Conservation (phyloP, 441 rosid species). For the Rhodomyrtus psidioides region DNA sequence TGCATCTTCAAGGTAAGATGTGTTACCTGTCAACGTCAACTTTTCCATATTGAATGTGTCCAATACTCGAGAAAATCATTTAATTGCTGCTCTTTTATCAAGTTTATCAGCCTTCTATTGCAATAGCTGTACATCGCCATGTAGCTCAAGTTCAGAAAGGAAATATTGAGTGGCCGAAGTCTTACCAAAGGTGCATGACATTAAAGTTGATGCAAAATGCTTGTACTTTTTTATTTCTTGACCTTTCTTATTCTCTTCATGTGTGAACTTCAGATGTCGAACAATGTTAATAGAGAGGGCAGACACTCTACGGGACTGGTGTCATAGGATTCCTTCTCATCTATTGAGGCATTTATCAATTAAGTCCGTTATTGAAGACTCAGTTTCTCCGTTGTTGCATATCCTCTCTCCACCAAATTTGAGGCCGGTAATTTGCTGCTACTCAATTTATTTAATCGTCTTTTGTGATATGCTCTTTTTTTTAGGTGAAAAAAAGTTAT, state of each 20-base stretch:
- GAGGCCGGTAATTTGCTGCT: constrained; percentile 55
- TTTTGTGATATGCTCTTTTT: constrained; percentile 1
- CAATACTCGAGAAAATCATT: neutral
- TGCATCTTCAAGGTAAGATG: constrained; percentile 61
- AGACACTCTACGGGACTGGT: constrained; percentile 74
- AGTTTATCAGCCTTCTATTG: constrained; percentile 77
- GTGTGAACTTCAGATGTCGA: constrained; percentile 55
- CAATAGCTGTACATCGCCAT: constrained; percentile 50
- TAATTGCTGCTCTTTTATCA: constrained; percentile 12
- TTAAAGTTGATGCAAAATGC: neutral
- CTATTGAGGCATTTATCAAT: constrained; percentile 83
- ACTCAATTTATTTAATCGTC: neutral
- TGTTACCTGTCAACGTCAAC: neutral
- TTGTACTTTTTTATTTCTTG: constrained; percentile 11
- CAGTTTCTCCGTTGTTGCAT: constrained; percentile 68
- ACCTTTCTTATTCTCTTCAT: neutral
- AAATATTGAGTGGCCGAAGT: constrained; percentile 92
- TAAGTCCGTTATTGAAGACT: constrained; percentile 67
- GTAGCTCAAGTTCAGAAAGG: constrained; percentile 87
- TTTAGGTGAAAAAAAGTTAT: neutral
- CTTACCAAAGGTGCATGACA: constrained; percentile 56
- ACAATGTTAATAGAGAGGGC: constrained; percentile 55
- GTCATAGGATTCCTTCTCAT: constrained; percentile 53
- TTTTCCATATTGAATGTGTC: constrained; percentile 3
- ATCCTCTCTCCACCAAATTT: constrained; percentile 78